Evolutionary conservation across 495 filamentous ascomycete genomes (phyloP), one percentile per base, ranked within the genome.

Genomic region (Penicillium paradoxum): DNA sequence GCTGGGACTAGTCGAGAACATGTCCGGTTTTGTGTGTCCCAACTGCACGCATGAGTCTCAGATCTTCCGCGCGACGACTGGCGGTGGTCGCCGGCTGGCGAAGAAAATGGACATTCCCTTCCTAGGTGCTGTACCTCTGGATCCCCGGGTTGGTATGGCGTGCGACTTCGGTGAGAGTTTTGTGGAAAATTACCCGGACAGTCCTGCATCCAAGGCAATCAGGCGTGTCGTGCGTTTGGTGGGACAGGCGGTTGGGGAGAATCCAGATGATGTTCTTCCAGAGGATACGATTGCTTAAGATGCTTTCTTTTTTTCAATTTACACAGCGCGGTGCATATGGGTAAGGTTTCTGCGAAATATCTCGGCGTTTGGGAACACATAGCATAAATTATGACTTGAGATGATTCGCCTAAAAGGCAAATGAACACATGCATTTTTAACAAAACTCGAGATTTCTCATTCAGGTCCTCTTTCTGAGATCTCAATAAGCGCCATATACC

Each of bases 111-210:
- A 79, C 6, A 87, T 98, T 14, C 86, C 88, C 1, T 97, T 93
- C 64, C 70, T 98, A 17, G 93, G 93, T 1, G 79, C 85, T 19
- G 91, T 98, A n/a, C 93, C 93, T 33, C 72, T 98, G 39, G 93
- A 98, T 59, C 92, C 93, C 4, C 76, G 92, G 42, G 91, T 98
- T 47, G 91, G 93, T 1, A 95, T 96, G 87, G 84, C 90, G 3
- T 95, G 91, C 61, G 93, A 98, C 65, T 96, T 87, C 70, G 93
- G 93, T 1, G 95, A 97, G 79, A 96, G 90, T 66, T 97, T 97
- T 70, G 89, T 97, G 59, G 91, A 97, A 51, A 80, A 82, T 38
- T 98, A 87, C 67, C 89, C 92, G 0, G 92, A 97, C 55, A 95
- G 89, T 58, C 91, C 92, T 24, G 91, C 91, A 2, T 91, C 87